A percentile compares a stretch with the other conserved stretches of the same genome.
These are phyloP conservation scores for Groenewaldozyma auringiensis DNA, from an alignment of 1,139 yeast genomes.

Conservation along the genomic window DNA sequence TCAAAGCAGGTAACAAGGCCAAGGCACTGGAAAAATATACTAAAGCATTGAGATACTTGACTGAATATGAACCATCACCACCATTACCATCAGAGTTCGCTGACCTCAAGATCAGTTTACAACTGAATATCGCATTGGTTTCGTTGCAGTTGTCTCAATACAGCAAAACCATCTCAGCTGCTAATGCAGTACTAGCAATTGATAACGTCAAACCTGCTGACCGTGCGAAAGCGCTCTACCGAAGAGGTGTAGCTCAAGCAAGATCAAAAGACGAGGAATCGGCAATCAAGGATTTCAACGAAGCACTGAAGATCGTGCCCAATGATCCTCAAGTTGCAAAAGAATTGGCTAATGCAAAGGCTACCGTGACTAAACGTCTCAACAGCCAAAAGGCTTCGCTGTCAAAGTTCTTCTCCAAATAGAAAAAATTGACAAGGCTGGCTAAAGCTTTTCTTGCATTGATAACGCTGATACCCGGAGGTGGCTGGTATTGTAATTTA, in stretches of 20 bases:
- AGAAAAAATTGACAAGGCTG: too few species aligned
- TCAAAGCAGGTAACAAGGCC: constrained; percentile 55
- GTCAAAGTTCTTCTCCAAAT: constrained; percentile 64
- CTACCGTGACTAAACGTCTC: constrained; percentile 44
- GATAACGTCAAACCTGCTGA: constrained; percentile 48
- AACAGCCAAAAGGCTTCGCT: constrained; percentile 78
- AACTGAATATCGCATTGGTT: constrained; percentile 67
- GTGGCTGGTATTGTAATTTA: too few species aligned
- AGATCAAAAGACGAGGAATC: constrained; percentile 60
- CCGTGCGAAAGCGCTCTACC: constrained; percentile 74
- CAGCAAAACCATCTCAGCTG: constrained; percentile 48
- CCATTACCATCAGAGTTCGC: constrained; percentile 17
- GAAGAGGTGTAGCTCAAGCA: constrained; percentile 74
- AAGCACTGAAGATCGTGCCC: constrained; percentile 61
- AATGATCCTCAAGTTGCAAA: constrained; percentile 65
- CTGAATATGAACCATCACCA: constrained; percentile 34
- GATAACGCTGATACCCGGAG: too few species aligned
- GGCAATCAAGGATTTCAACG: constrained; percentile 59
- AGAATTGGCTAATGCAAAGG: constrained; percentile 58
- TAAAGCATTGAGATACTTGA: constrained; percentile 23
- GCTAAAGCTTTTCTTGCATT: too few species aligned
- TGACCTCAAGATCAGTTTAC: constrained; percentile 49
- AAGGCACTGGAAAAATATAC: constrained; percentile 57
- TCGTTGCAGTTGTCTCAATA: constrained; percentile 59
- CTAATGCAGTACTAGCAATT: constrained; percentile 58